phyloP scores from a whole-genome alignment of 208 protist species.

The Leishmania tropica region DNA sequence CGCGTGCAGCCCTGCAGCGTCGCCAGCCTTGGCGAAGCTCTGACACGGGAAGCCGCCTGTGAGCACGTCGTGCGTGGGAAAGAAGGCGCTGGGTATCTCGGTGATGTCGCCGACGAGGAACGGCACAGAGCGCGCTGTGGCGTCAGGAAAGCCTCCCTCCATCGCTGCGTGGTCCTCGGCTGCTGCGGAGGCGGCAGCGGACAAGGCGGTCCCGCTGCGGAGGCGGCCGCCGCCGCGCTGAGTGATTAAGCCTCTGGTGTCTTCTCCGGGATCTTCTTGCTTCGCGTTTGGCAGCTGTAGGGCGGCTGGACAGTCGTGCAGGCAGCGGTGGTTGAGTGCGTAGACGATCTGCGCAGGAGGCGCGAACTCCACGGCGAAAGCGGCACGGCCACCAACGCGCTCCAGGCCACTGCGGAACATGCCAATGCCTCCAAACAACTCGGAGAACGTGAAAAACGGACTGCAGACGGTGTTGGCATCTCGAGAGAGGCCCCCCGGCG shows the following conservation, averaged over 20 bases:
- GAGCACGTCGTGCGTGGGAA: constrained; percentile 78
- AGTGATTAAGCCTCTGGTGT: not conserved
- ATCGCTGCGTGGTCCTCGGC: not conserved
- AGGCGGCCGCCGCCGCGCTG: not conserved
- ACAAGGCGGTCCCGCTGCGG: not conserved
- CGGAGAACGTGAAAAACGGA: constrained; percentile 66
- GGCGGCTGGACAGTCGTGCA: constrained; percentile 11
- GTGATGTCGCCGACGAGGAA: constrained; percentile 71
- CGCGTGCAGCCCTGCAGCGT: constrained; percentile 47
- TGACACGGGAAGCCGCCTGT: constrained; percentile 88
- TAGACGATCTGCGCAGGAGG: constrained; percentile 52
- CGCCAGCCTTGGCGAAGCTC: constrained; percentile 73
- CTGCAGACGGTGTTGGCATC: not conserved
- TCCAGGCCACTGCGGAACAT: constrained; percentile 84
- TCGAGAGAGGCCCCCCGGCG: not conserved
- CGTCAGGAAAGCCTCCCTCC: not conserved
- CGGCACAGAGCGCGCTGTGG: constrained; percentile 1
- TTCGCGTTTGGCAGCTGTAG: constrained; percentile 25
- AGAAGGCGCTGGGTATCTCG: constrained; percentile 48
- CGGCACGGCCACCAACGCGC: constrained; percentile 47
- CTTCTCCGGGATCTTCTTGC: not conserved
- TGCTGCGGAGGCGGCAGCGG: constrained; percentile 2
- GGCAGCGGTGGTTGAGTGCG: constrained; percentile 49
- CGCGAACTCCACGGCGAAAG: constrained; percentile 75
- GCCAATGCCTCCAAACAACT: constrained; percentile 91